Conservation (phyloP, 306 rosid species). For the Crataegus laevigata region DNA sequence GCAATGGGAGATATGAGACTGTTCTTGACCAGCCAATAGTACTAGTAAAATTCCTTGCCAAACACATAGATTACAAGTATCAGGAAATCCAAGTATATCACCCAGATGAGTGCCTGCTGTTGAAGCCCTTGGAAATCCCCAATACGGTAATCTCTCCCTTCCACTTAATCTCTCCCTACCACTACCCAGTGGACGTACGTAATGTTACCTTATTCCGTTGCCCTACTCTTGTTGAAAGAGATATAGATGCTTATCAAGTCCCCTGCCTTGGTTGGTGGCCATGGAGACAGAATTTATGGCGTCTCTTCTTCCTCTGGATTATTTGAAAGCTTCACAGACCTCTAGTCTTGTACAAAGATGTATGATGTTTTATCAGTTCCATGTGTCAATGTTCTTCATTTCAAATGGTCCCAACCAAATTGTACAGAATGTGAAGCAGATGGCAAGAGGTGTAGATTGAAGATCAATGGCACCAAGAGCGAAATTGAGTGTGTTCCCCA, state of each 20-base stretch:
- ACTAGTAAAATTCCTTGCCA: conserved; percentile 15
- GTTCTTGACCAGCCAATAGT: conserved; percentile 16
- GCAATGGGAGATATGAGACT: neutral
- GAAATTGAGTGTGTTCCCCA: too few species aligned
- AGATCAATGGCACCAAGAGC: too few species aligned
- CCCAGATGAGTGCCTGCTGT: conserved; percentile 4
- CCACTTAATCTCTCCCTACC: too few species aligned
- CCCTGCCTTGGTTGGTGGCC: conserved; percentile 10
- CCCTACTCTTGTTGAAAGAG: neutral
- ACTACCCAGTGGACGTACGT: accelerated
- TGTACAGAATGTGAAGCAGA: too few species aligned
- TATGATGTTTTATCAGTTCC: conserved; percentile 6
- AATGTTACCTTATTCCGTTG: conserved; percentile 21
- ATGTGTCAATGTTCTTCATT: too few species aligned
- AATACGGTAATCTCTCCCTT: conserved; percentile 16
- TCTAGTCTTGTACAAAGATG: conserved; percentile 20
- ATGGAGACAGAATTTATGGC: neutral
- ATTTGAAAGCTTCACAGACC: accelerated
- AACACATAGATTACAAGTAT: conserved; percentile 20
- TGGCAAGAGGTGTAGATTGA: too few species aligned
- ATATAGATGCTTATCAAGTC: accelerated
- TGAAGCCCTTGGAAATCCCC: conserved; percentile 2
- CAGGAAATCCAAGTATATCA: conserved; percentile 13
- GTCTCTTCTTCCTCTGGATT: neutral
- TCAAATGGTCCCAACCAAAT: too few species aligned